These are phyloP conservation scores for Kurtzmaniella natalensis DNA, from an alignment of 1,139 yeast genomes.

Conservation along the genomic window DNA sequence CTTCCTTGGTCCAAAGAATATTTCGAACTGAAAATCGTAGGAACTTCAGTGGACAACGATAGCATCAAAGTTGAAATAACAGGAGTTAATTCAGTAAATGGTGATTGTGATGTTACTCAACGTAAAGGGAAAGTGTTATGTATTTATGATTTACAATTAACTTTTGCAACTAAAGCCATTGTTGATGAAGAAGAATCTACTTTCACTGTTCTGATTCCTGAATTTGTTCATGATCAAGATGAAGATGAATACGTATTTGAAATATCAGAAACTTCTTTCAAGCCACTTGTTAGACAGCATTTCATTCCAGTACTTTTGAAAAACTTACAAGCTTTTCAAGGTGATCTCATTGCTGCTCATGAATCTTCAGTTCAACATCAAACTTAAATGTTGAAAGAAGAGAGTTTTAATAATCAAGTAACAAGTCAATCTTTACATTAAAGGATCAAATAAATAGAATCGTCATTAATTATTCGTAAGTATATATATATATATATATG, in stretches of 20 bases:
- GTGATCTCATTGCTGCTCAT: slow-evolving; percentile 56
- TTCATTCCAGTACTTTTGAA: slow-evolving; percentile 49
- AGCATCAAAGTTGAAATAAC: slow-evolving; percentile 32
- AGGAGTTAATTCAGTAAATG: slow-evolving; percentile 45
- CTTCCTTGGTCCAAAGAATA: slow-evolving; percentile 70
- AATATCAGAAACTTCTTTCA: slow-evolving; percentile 35
- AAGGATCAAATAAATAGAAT: too few species aligned
- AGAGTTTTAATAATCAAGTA: too few species aligned
- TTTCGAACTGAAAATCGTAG: slow-evolving; percentile 40
- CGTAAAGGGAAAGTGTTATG: slow-evolving; percentile 78
- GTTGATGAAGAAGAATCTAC: slow-evolving; percentile 21
- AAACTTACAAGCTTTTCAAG: slow-evolving; percentile 55
- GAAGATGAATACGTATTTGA: slow-evolving; percentile 60
- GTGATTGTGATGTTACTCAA: slow-evolving; percentile 80
- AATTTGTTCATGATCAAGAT: slow-evolving; percentile 70
- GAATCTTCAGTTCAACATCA: slow-evolving; percentile 53
- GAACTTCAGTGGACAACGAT: slow-evolving; percentile 31
- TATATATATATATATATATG: too few species aligned
- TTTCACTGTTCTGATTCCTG: slow-evolving; percentile 50
- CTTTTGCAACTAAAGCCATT: slow-evolving; percentile 38
- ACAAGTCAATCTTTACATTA: too few species aligned
- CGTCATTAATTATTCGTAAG: too few species aligned
- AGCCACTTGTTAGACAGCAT: slow-evolving; percentile 35
- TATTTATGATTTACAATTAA: slow-evolving; percentile 60
- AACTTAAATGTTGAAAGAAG: slow-evolving; percentile 10